Conservation (phyloP, 2,329 filamentous ascomycete genomes). For the Clarireedia homoeocarpa region DNA sequence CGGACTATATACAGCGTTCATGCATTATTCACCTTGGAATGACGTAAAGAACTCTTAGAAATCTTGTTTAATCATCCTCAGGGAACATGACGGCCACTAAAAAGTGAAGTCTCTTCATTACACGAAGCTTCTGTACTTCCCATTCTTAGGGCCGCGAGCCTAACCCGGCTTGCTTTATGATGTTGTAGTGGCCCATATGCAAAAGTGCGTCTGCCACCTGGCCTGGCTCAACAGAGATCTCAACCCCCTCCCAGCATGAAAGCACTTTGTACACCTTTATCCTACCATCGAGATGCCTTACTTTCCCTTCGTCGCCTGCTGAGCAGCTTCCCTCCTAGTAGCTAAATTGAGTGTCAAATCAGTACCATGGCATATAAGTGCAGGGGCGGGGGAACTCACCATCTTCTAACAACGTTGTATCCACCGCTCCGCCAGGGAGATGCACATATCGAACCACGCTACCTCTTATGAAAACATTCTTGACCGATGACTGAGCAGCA, state of each 20-base stretch:
- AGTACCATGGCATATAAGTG: constrained; percentile 6
- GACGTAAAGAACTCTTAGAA: background rate
- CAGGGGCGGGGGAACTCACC: constrained; percentile 35
- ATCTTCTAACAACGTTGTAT: constrained; percentile 64
- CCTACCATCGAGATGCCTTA: constrained; percentile 22
- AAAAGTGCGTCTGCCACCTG: too few relatives aligned
- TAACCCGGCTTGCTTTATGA: too few relatives aligned
- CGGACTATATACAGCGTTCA: too few relatives aligned
- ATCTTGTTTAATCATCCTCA: background rate
- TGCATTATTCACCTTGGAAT: background rate
- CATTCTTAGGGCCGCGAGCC: too few relatives aligned
- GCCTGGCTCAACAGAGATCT: background rate
- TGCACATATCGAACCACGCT: constrained; percentile 71
- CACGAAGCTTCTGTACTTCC: too few relatives aligned
- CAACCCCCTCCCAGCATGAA: background rate
- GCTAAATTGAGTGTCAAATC: constrained; percentile 14
- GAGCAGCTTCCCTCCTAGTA: constrained; percentile 37
- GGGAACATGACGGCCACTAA: background rate
- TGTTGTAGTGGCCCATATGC: background rate
- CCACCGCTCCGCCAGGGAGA: constrained; percentile 57
- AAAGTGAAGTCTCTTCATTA: too few relatives aligned
- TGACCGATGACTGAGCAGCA: constrained; percentile 52
- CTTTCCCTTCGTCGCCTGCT: constrained; percentile 41
- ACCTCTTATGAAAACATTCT: constrained; percentile 70
- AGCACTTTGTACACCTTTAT: too few relatives aligned